Base-by-base conservation (phyloP, 768 basidiomycete species). In the Russula brevipes region DNA sequence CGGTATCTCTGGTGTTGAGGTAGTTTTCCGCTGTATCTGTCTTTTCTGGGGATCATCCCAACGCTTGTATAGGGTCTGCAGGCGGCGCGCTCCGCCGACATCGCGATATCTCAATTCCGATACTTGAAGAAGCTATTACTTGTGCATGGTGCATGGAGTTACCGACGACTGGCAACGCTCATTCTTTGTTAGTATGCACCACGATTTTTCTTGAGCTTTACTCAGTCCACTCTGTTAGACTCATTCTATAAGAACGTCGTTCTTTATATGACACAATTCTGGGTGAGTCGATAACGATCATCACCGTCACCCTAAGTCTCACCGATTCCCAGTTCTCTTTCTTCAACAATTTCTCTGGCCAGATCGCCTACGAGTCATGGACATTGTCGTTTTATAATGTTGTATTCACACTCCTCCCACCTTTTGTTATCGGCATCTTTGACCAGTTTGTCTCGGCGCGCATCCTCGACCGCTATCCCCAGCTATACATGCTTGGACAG, bases 231-330 rank as follows among this genome's bases (percentile, higher is more conserved):
- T 30, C 16, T 53, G 10, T 14, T 70, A 97, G 94, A 91, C 76
- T 97, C 94, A 1, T 98, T 99, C 78, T 99, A 98, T 81, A 99
- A 99, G 74, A 99, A 99, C 74, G 98, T 98, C 66, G 88, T 89
- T 36, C 81, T 99, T 16, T 98, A 98, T 74, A 93, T 99, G 92
- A 97, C 94, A 30, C 92, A 96, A 66, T 98, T 98, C 74, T 98
- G 95, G 94, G 95, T 94, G 74, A 30, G 82, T 41, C 42, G 44
- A 17, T 38, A 24, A 24, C 10, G 36, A n/a, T 31, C 41, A 19
- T 56, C 73, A 72, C 42, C 46, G 55, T 51, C n/a, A 52, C 45
- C 12, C 57, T 19, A 24, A 41, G 19, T 30, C 58, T 66, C 35
- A 30, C 45, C 11, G 11, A n/a, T 60, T 54, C 14, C 31, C 64